Evolutionary conservation across 192 early-diverging fungal genomes (phyloP), one percentile per base, ranked within the genome.

Genomic region (Spinellus fusiger): DNA sequence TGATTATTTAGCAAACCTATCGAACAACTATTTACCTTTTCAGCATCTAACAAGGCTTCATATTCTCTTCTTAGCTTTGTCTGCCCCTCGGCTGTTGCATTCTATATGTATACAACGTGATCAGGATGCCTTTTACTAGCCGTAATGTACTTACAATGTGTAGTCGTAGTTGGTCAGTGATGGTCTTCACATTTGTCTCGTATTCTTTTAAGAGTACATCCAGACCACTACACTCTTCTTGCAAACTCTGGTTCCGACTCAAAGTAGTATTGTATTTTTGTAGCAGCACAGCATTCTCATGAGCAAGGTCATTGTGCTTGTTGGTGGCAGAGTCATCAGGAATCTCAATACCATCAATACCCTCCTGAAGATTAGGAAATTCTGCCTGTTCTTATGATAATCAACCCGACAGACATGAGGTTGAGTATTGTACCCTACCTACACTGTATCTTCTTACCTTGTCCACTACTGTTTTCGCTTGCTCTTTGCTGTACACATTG

Each of bases 1-100:
- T 27, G 20, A 18, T 46, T 16, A 48, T 18, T n/a, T 47, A 46
- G 15, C 29, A 3, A 25, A 53, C 20, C 32, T 26, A 44, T 49
- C 7, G 6, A 55, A 44, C 15, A 6, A 26, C 20, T 25, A 15
- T 7, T 57, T 57, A 69, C 67, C 47, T 64, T 63, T 59, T 70
- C 68, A 52, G 61, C 68, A 55, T 70, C 56, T 16, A 70, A 46
- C 33, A 70, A 54, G 16, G 68, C 68, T 53, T 70, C 68, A 49
- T 70, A 70, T 53, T 70, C 68, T 49, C 68, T 50, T 54, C 58
- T 53, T 29, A 70, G 22, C 12, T 44, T 53, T 20, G 63, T 9
- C 33, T 70, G 61, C 16, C 62, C 54, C 47, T 70, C 56, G 20
- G 34, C 32, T n/a, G 56, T 25, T 0, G 54, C 47, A 56, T 31